Conservation (phyloP, 164 flowering plant genomes). For the Magnolia sinica region DNA sequence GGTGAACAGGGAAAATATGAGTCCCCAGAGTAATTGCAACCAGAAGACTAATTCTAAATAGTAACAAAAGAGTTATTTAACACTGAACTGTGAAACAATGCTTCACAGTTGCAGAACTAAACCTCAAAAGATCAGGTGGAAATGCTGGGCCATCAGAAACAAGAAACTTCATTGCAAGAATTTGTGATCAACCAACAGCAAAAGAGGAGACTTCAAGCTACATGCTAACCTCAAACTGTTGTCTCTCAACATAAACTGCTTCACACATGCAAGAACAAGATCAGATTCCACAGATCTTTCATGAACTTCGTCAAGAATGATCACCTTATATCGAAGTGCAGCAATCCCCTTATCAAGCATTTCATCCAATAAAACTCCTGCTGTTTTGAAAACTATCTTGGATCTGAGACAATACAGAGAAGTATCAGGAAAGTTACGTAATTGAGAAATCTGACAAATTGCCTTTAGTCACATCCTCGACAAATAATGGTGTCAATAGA, state of each 20-base stretch:
- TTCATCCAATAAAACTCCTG: constrained; percentile 97
- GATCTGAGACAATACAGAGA: constrained; percentile 44
- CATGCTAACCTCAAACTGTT: constrained; percentile 60
- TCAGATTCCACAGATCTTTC: constrained; percentile 99
- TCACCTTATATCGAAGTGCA: constrained; percentile 82
- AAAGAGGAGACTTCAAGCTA: background rate
- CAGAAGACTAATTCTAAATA: background rate
- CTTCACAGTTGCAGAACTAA: background rate
- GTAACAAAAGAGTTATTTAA: background rate
- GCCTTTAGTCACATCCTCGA: background rate
- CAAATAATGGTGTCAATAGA: background rate
- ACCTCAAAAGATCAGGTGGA: background rate
- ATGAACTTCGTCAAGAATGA: constrained; percentile 98
- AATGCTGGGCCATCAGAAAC: background rate
- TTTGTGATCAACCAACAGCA: background rate
- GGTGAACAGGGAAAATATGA: constrained; percentile 15
- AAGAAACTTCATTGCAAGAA: background rate
- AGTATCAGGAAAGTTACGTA: background rate
- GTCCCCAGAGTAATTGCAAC: constrained; percentile 2
- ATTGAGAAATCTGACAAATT: background rate
- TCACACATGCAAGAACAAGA: constrained; percentile 91
- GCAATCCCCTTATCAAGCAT: constrained; percentile 80
- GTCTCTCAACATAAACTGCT: constrained; percentile 77
- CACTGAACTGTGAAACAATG: background rate
- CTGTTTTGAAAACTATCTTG: constrained; percentile 85